phyloP scores from a whole-genome alignment of 139 green algal genomes.

The Coelastrella sp. region DNA sequence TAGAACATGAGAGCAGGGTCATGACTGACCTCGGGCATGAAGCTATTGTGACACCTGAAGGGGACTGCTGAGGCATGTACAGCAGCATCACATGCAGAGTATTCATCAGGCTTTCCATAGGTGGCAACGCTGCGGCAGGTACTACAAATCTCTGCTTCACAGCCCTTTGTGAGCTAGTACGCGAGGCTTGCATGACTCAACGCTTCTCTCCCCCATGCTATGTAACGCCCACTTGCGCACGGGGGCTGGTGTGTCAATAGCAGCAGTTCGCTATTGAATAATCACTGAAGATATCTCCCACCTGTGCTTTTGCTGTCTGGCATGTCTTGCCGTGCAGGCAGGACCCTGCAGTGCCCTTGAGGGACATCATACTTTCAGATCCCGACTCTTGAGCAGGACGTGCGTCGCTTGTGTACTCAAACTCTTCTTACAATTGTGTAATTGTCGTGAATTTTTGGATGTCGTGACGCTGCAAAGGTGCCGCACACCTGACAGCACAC shows the following conservation, averaged over 20 bases:
- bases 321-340: slow-evolving; percentile 11
- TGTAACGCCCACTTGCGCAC: neutral
- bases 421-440: too few species aligned
- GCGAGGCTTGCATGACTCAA: neutral
- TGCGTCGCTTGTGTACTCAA: too few species aligned
- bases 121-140: too few species aligned
- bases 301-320: neutral
- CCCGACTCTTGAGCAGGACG: too few species aligned
- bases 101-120: too few species aligned
- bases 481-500: too few species aligned
- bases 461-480: too few species aligned
- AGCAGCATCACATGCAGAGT: neutral
- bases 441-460: too few species aligned
- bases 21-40: neutral
- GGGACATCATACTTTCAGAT: slow-evolving; percentile 36
- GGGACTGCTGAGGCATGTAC: too few species aligned
- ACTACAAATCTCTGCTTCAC: neutral
- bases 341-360: neutral
- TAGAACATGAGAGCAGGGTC: neutral
- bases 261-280: neutral
- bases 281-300: neutral
- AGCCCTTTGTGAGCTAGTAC: too few species aligned
- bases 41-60: too few species aligned
- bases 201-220: neutral
- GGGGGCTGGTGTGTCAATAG: neutral